Evolutionary conservation across 768 basidiomycete genomes (phyloP).

Genomic region (Boletus vermiculosoides): DNA sequence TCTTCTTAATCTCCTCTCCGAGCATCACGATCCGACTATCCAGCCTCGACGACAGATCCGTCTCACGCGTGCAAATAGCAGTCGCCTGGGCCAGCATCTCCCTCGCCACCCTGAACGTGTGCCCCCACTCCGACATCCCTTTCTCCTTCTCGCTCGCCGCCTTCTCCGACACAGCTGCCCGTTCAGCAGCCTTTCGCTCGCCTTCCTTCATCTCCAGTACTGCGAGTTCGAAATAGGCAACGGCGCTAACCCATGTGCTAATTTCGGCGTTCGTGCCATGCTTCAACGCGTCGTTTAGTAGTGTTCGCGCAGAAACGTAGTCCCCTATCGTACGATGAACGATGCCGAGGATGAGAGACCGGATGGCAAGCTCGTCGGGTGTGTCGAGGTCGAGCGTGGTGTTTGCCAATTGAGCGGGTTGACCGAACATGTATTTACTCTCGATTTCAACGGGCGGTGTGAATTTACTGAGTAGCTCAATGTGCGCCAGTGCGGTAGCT

Average conservation of each 20-base stretch:
- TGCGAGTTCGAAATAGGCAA: slow-evolving; percentile 68
- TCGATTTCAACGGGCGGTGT: slow-evolving; percentile 44
- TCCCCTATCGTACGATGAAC: slow-evolving; percentile 56
- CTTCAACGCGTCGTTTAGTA: slow-evolving; percentile 51
- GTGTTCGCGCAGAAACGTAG: slow-evolving; percentile 43
- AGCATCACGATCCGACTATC: slow-evolving; percentile 71
- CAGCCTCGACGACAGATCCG: slow-evolving; percentile 64
- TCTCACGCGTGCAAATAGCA: slow-evolving; percentile 44
- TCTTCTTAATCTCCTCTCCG: slow-evolving; percentile 64
- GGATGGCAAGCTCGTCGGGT: slow-evolving; percentile 66
- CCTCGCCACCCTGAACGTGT: slow-evolving; percentile 46
- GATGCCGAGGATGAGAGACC: slow-evolving; percentile 67
- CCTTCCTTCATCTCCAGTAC: slow-evolving; percentile 68
- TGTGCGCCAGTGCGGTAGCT: slow-evolving; percentile 55
- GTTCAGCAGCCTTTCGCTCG: slow-evolving; percentile 35
- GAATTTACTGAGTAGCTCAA: slow-evolving; percentile 50
- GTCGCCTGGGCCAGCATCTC: slow-evolving; percentile 54
- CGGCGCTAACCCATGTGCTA: slow-evolving; percentile 66
- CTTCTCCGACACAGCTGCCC: slow-evolving; percentile 29
- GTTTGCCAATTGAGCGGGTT: not conserved
- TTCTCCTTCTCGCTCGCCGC: slow-evolving; percentile 9
- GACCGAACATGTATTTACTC: slow-evolving; percentile 26
- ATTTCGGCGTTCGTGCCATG: slow-evolving; percentile 42
- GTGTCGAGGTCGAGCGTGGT: slow-evolving; percentile 52
- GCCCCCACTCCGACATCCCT: slow-evolving; percentile 41